These are phyloP conservation scores for Neoarthrinium moseri DNA, from an alignment of 2,329 filamentous ascomycete species.

Conservation along the genomic window DNA sequence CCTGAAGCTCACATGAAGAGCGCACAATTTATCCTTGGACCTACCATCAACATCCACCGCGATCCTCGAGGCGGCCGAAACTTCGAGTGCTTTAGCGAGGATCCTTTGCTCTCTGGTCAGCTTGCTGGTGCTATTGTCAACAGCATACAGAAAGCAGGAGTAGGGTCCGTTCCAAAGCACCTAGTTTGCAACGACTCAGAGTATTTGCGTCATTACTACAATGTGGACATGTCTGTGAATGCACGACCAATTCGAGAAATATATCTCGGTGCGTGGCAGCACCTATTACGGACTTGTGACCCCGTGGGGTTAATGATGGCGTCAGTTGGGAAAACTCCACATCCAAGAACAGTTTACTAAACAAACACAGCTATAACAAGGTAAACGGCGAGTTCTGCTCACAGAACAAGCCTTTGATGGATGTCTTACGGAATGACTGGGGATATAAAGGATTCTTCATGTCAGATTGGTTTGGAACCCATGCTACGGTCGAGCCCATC, in stretches of 20 bases:
- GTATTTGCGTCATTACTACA: constrained; percentile 16
- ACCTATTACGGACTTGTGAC: constrained; percentile 13
- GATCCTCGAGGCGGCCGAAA: constrained; percentile 41
- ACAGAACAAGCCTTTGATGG: constrained; percentile 19
- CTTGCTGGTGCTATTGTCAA: constrained; percentile 37
- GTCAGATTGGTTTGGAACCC: constrained; percentile 33
- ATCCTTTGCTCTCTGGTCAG: constrained; percentile 40
- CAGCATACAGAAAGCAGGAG: constrained; percentile 33
- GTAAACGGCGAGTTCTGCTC: constrained; percentile 22
- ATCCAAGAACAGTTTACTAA: too few relatives aligned
- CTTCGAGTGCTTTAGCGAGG: constrained; percentile 42
- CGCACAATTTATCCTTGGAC: constrained; percentile 69
- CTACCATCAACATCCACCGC: constrained; percentile 47
- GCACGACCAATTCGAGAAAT: constrained; percentile 15
- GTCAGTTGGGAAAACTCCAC: too few relatives aligned
- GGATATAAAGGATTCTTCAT: constrained; percentile 32
- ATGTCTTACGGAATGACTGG: constrained; percentile 31
- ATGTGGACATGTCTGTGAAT: constrained; percentile 11
- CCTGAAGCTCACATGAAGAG: constrained; percentile 49
- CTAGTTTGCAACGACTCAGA: constrained; percentile 56
- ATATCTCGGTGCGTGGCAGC: constrained; percentile 18
- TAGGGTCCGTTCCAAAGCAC: constrained; percentile 43
- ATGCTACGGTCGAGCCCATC: constrained; percentile 26
- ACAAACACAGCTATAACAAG: constrained; percentile 22
- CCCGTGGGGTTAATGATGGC: constrained; percentile 17